Percentiles rank a stretch among this genome's conserved stretches.
These are phyloP conservation scores for Annulohypoxylon truncatum DNA, from an alignment of 2,329 filamentous ascomycete species.

Conservation along the genomic window DNA sequence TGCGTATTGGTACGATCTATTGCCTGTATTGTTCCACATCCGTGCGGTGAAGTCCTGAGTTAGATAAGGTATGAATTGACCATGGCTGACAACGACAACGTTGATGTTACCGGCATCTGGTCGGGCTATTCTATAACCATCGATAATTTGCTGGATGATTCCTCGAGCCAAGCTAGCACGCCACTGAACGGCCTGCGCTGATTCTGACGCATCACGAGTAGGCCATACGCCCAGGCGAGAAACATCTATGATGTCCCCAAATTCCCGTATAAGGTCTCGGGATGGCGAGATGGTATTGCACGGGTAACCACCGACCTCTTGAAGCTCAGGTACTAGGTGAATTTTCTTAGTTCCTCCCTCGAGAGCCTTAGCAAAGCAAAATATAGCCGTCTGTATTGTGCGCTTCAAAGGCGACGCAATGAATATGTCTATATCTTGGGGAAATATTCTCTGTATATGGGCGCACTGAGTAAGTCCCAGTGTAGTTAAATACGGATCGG, in stretches of 20 bases:
- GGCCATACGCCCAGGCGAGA: background rate
- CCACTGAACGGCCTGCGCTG: no score
- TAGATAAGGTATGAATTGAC: constrained; percentile 81
- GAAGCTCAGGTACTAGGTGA: constrained; percentile 75
- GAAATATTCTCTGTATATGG: constrained; percentile 69
- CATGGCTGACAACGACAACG: constrained; percentile 80
- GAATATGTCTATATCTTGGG: constrained; percentile 71
- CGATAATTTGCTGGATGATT: background rate
- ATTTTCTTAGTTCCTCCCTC: constrained; percentile 57
- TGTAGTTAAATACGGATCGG: constrained; percentile 78
- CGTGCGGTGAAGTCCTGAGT: constrained; percentile 77
- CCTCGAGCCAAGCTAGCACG: no score
- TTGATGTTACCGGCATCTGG: constrained; percentile 60
- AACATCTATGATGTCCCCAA: constrained; percentile 62
- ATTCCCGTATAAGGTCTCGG: constrained; percentile 66
- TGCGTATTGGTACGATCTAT: background rate
- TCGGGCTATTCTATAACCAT: constrained; percentile 59
- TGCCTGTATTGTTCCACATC: background rate
- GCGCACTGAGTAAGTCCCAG: constrained; percentile 78
- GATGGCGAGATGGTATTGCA: constrained; percentile 76
- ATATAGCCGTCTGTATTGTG: constrained; percentile 79
- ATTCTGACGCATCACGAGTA: background rate
- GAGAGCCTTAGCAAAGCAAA: constrained; percentile 70
- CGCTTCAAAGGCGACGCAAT: constrained; percentile 81
- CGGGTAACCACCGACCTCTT: constrained; percentile 77